These are phyloP conservation scores for Elaeis oleifera DNA, from an alignment of 202 grass and related monocot genomes.

Conservation along the genomic window DNA sequence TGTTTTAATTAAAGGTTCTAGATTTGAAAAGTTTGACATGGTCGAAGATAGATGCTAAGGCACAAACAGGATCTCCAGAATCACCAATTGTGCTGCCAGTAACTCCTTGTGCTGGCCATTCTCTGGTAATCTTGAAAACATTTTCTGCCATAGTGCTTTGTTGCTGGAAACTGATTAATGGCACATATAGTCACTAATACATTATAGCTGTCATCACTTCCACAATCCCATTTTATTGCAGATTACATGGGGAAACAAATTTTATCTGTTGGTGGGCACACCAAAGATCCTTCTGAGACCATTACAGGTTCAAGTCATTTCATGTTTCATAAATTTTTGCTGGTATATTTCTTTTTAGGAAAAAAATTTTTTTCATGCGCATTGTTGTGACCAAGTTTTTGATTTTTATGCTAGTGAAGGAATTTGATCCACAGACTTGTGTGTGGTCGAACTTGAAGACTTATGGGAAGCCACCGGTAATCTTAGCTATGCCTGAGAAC, in stretches of 20 bases:
- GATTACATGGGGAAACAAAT: conserved; percentile 42
- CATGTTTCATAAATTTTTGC: neutral
- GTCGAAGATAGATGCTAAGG: conserved; percentile 39
- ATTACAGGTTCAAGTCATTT: conserved; percentile 27
- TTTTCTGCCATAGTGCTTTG: neutral
- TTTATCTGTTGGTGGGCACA: conserved; percentile 41
- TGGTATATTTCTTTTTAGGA: neutral
- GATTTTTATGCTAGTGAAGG: conserved; percentile 74
- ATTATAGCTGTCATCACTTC: neutral
- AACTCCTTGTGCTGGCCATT: conserved; percentile 48
- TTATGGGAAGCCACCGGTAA: conserved; percentile 96
- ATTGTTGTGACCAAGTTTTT: neutral
- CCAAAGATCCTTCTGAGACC: conserved; percentile 32
- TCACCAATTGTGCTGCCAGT: conserved; percentile 12
- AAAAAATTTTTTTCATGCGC: too few species aligned
- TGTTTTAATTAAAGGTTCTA: conserved; percentile 34
- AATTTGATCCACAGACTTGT: conserved; percentile 95
- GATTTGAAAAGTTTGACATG: conserved; percentile 43
- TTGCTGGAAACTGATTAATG: neutral
- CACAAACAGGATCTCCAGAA: conserved; percentile 28
- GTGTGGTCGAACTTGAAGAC: conserved; percentile 83
- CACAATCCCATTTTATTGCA: conserved; percentile 26
- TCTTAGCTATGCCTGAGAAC: neutral
- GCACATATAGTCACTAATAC: conserved; percentile 15
- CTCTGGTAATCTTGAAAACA: conserved; percentile 32